phyloP scores from a whole-genome alignment of 306 rosid species.

The Gastrolobium bilobum region DNA sequence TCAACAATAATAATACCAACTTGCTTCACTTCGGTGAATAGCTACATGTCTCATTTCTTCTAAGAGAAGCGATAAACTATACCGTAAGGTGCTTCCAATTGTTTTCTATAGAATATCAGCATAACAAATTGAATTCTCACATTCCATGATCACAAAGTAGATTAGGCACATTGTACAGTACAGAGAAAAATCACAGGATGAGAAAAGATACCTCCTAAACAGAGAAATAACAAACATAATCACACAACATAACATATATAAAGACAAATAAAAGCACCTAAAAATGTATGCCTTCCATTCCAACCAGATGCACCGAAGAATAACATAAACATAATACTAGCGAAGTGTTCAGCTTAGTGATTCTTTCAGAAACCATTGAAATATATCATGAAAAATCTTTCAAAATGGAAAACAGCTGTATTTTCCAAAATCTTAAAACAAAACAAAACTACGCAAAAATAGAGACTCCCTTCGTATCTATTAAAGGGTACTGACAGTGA shows the following conservation, averaged over 20 bases:
- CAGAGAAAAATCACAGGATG: conserved; percentile 16
- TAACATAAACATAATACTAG: conserved; percentile 18
- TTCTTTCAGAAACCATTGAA: conserved; percentile 1
- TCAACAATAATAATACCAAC: conserved; percentile 36
- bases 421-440: conserved; percentile 27
- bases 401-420: not conserved
- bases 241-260: not conserved
- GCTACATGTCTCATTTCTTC: conserved; percentile 22
- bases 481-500: not conserved
- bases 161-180: not conserved
- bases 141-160: conserved; percentile 3
- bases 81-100: conserved; percentile 14
- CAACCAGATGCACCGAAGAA: conserved; percentile 23
- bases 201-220: conserved; percentile 4
- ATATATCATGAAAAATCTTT: not conserved
- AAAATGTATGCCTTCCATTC: conserved; percentile 32
- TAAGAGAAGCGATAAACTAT: not conserved
- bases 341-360: not conserved
- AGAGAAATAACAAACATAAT: conserved; percentile 1
- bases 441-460: conserved; percentile 26
- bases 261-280: not conserved
- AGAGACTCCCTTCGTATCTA: not conserved
- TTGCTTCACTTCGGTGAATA: conserved; percentile 38
- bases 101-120: not conserved
- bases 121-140: conserved; percentile 25